Evolutionary conservation across 495 filamentous ascomycete species (phyloP).

Genomic region (Staphylotrichum longicolle): DNA sequence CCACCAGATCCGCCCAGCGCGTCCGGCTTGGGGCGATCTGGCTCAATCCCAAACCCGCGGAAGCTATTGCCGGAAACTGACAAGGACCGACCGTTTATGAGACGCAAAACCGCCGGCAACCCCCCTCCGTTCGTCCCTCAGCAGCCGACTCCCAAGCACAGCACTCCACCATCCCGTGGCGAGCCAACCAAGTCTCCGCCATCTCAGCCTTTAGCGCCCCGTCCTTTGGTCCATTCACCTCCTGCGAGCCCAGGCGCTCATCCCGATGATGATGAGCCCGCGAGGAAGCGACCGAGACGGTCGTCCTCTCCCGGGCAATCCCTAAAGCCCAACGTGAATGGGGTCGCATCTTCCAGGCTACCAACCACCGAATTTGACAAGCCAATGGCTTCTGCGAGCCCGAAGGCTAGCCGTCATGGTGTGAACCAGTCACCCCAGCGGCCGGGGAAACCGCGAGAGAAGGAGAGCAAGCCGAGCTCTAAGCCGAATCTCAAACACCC

Average conservation of each 20-base stretch:
- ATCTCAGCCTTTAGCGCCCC: not conserved
- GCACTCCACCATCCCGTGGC: slow-evolving; percentile 7
- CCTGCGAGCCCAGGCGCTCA: slow-evolving; percentile 10
- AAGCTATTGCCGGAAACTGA: slow-evolving; percentile 19
- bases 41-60: not conserved
- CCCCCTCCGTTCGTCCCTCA: slow-evolving; percentile 6
- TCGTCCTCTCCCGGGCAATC: slow-evolving; percentile 12
- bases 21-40: not conserved
- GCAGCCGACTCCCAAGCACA: slow-evolving; percentile 18
- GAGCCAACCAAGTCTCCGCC: slow-evolving; percentile 3
- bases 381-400: not conserved
- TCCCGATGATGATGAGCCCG: slow-evolving; percentile 15
- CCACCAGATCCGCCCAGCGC: not conserved
- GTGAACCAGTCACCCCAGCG: not conserved
- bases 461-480: not conserved
- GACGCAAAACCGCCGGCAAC: slow-evolving; percentile 22
- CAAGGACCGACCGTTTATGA: slow-evolving; percentile 18
- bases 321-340: slow-evolving; percentile 10
- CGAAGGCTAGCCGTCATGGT: not conserved
- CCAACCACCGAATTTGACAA: not conserved
- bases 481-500: slow-evolving; percentile 1
- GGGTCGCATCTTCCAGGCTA: not conserved
- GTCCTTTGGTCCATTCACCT: slow-evolving; percentile 16
- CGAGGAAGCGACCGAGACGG: slow-evolving; percentile 21
- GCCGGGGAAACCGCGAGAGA: not conserved